Evolutionary conservation across 2,329 filamentous ascomycete species (phyloP), one percentile per base, ranked within the genome.

Genomic region (Phaeomoniella chlamydospora): DNA sequence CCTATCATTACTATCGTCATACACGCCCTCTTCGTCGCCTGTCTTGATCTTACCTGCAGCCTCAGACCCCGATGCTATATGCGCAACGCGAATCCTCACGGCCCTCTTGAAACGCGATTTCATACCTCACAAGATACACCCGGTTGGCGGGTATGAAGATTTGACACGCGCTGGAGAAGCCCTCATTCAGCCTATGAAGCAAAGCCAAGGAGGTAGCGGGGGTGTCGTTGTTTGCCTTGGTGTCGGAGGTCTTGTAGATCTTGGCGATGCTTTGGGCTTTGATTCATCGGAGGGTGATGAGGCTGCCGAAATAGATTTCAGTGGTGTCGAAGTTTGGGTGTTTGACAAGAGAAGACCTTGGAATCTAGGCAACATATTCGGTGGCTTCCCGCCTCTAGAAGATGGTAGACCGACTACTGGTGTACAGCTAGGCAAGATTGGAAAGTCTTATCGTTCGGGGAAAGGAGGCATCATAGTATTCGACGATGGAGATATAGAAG

Each of bases 121-220:
- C 54, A 93, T 98, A 47, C 83, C 81, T 11, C 88, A 96, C 64
- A 96, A 94, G 61, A 94, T 96, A 51, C 84, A 94, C 51, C 90
- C 90, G 1, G 80, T 98, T 37, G 76, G 84, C 14, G 90, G 90
- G 37, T 96, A 94, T 74, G 78, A 75, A 45, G 90, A 96, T 55
- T 73, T 98, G 33, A 72, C 83, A 51, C 77, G 75, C 47, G 80
- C 80, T 15, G 87, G 87, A 32, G 72, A 74, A 50, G 77, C 87
- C 45, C 68, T 92, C 31, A 80, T 94, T 29, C 70, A 68, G 37
- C 86, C 86, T 9, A 86, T 94, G 83, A 87, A 85, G 67, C 77
- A 81, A 51, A 76, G 75, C 18, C 72, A 80, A 39, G 88, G 88
- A 15, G 88, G 88, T 6, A 79, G 72, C 46, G 88, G 88, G 36